Base-by-base conservation (phyloP, 495 filamentous ascomycete species). In the Tuber brumale region DNA sequence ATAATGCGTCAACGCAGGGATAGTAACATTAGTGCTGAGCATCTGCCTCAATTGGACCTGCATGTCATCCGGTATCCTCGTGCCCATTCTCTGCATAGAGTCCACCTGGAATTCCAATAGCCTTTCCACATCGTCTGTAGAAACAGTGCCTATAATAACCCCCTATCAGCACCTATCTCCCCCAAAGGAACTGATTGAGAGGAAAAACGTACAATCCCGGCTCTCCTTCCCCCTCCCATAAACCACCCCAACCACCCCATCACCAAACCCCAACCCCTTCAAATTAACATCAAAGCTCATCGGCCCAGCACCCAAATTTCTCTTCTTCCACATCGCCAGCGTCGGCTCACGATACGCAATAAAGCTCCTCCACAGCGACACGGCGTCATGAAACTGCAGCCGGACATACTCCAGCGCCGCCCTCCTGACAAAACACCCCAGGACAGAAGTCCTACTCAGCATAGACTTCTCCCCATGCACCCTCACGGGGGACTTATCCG, bases 61-160 rank as follows among this genome's bases (percentile, higher is more conserved):
- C 81, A 95, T 90, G 27, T 90, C 89, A 71, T 89, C 86, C 5
- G 94, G 91, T 35, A 95, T 87, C 82, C 93, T 86, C 70, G 86
- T 89, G 43, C 94, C 94, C 80, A 89, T 81, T 92, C 93, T 92
- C 83, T 97, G 94, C 83, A 97, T 88, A 82, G 91, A 89, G 70
- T 91, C 90, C 42, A 97, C 89, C 84, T 97, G 94, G 78, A 94
- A 95, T 76, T 97, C 94, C 37, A 97, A 80, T 61, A 97, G 85
- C 31, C 89, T 89, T 83, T 97, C 93, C 16, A 97, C 87, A 82
- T 97, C 95, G 76, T 97, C 92, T 0, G 89, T 89, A 80, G 93
- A 95, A 70, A 93, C 85, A 7, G 84, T 83, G 44, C 71, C 75
- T 80, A 70, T 42, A 44, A 66, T 4, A 42, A 42, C 57, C 10